Evolutionary conservation across 192 early-diverging fungal genomes (phyloP).

Genomic region (Rhizoclosmatium sp.): DNA sequence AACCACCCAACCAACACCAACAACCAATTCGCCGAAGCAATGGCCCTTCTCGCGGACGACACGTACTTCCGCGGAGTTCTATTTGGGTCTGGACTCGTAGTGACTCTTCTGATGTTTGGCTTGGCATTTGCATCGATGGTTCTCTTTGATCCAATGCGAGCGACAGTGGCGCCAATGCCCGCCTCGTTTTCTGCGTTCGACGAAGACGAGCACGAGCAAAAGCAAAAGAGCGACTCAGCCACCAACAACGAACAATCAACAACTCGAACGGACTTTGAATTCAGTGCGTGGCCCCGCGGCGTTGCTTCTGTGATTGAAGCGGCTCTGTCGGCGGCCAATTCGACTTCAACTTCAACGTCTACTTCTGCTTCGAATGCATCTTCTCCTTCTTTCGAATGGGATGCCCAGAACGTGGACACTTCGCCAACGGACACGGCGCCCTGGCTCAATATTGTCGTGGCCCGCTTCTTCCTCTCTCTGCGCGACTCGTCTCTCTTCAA

Average conservation of each 20-base stretch:
- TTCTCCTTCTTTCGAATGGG: constrained; percentile 7
- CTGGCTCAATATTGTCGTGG: constrained; percentile 58
- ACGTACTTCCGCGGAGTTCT: constrained; percentile 45
- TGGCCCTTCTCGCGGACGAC: constrained; percentile 1
- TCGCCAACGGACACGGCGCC: constrained; percentile 11
- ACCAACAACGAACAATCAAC: background rate
- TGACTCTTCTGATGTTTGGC: constrained; percentile 39
- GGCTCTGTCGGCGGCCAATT: background rate
- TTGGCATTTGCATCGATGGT: constrained; percentile 21
- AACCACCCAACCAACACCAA: too few species aligned
- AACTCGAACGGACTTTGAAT: background rate
- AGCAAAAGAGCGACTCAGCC: background rate
- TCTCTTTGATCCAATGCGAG: constrained; percentile 44
- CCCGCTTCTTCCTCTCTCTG: constrained; percentile 60
- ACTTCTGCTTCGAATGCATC: background rate
- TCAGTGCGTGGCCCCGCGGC: background rate
- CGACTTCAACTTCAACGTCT: background rate
- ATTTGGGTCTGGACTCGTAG: constrained; percentile 40
- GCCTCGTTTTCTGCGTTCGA: background rate
- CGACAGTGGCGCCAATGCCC: constrained; percentile 13
- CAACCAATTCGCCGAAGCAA: too few species aligned
- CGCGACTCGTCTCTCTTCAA: constrained; percentile 55
- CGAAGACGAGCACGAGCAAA: background rate
- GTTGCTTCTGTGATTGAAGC: background rate
- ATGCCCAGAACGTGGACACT: background rate